Evolutionary conservation across 192 early-diverging fungal species (phyloP).

Genomic region (Thamnidium elegans): DNA sequence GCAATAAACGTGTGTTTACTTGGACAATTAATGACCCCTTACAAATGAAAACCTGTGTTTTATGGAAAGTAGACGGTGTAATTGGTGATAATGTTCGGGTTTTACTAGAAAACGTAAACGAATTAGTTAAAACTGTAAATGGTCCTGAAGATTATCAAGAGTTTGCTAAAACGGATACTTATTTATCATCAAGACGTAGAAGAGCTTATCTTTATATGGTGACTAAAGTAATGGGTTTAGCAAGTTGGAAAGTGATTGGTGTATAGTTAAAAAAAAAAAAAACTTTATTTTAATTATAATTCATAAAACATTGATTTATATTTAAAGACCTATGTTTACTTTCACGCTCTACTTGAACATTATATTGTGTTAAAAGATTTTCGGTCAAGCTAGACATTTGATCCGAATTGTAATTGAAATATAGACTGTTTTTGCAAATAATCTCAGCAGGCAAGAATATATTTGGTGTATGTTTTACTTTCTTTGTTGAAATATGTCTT

Average conservation of each 20-base stretch:
- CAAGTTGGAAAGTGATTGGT: conserved; percentile 27
- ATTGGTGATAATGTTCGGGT: conserved; percentile 44
- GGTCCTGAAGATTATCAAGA: background rate
- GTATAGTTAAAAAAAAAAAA: background rate
- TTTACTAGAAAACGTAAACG: conserved; percentile 23
- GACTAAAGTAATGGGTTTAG: conserved; percentile 10
- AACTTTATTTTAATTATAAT: background rate
- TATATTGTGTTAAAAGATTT: background rate
- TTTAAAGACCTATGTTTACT: background rate
- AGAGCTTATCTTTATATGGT: conserved; percentile 13
- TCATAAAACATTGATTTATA: background rate
- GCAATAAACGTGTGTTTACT: conserved; percentile 42
- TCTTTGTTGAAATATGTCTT: background rate
- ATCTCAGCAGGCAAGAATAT: background rate
- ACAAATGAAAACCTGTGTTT: conserved; percentile 39
- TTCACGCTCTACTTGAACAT: background rate
- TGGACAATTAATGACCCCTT: conserved; percentile 52
- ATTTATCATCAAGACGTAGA: background rate
- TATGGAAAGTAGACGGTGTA: conserved; percentile 48
- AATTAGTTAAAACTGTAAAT: background rate
- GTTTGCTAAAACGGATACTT: background rate
- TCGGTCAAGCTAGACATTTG: background rate
- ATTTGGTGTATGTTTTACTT: background rate
- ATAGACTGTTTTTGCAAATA: background rate
- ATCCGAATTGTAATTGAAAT: background rate